Percentiles rank a stretch among this genome's conserved stretches.
These are phyloP conservation scores for Achaetomiella virescens DNA, from an alignment of 495 filamentous ascomycete genomes.

Conservation along the genomic window DNA sequence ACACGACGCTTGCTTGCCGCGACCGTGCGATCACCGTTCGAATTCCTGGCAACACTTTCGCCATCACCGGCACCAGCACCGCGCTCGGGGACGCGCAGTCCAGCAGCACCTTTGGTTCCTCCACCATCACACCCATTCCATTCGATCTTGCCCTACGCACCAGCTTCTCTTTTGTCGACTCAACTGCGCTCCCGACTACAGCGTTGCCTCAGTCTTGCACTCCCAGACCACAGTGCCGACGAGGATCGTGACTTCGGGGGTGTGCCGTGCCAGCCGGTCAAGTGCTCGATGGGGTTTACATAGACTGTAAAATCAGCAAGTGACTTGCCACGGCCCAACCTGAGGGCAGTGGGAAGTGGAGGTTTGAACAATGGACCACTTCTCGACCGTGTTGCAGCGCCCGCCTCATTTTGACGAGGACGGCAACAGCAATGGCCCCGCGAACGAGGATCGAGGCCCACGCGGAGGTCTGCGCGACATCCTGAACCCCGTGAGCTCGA, in stretches of 20 bases:
- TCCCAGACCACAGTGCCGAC: neutral
- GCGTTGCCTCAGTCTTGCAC: neutral
- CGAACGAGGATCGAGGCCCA: slow-evolving; percentile 28
- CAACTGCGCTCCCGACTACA: neutral
- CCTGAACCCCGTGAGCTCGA: slow-evolving; percentile 33
- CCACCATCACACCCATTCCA: too few species aligned
- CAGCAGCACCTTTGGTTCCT: neutral
- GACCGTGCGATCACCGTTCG: neutral
- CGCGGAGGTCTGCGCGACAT: slow-evolving; percentile 33
- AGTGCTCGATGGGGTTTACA: slow-evolving; percentile 26
- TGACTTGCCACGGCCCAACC: slow-evolving; percentile 15
- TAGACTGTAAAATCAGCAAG: slow-evolving; percentile 21
- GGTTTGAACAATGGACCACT: slow-evolving; percentile 33
- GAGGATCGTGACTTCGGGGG: slow-evolving; percentile 5
- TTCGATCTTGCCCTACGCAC: neutral
- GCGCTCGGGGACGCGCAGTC: neutral
- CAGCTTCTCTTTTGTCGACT: neutral
- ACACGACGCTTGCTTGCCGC: neutral
- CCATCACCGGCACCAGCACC: neutral
- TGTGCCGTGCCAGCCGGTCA: slow-evolving; percentile 14
- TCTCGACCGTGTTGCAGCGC: slow-evolving; percentile 43
- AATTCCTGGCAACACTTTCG: neutral
- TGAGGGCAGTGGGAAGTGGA: slow-evolving; percentile 4
- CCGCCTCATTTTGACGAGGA: slow-evolving; percentile 37
- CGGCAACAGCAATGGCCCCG: slow-evolving; percentile 25